These are phyloP conservation scores for Pisolithus albus DNA, from an alignment of 768 basidiomycete species.

Conservation along the genomic window DNA sequence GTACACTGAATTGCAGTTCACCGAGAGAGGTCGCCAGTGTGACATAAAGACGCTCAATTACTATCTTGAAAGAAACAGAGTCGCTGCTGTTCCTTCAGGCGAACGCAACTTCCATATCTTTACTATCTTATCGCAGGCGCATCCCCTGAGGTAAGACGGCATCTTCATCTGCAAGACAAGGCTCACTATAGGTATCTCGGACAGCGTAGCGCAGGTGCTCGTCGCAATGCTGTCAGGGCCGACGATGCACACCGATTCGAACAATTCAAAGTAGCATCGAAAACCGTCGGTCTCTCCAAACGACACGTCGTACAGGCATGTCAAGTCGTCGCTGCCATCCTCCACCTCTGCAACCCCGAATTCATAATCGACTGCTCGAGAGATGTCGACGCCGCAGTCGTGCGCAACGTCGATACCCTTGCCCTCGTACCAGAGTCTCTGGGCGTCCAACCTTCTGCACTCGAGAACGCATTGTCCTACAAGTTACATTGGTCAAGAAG, in stretches of 20 bases:
- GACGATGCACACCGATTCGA: constrained; percentile 88
- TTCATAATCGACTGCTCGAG: constrained; percentile 77
- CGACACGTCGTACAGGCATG: constrained; percentile 93
- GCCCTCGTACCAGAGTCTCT: constrained; percentile 85
- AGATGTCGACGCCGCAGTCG: constrained; percentile 90
- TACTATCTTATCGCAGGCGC: constrained; percentile 95
- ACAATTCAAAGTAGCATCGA: constrained; percentile 90
- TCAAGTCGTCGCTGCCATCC: constrained; percentile 90
- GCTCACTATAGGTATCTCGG: constrained; percentile 84
- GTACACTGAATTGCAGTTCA: constrained; percentile 97
- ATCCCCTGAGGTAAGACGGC: constrained; percentile 77
- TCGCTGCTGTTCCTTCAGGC: constrained; percentile 80
- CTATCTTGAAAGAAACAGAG: constrained; percentile 87
- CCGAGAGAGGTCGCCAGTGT: constrained; percentile 77
- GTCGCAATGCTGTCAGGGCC: constrained; percentile 45
- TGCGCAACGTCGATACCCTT: constrained; percentile 79
- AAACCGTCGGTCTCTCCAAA: constrained; percentile 89
- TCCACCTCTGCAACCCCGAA: constrained; percentile 94
- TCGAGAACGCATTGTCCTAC: constrained; percentile 83
- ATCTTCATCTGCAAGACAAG: constrained; percentile 78
- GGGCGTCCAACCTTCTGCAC: constrained; percentile 63
- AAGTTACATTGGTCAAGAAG: constrained; percentile 87
- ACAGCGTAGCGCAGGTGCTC: constrained; percentile 45
- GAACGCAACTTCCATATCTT: constrained; percentile 96
- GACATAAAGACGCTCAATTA: constrained; percentile 96